Conservation (phyloP, 108 stramenopile genomes). For the Mediolabrus comicus region DNA sequence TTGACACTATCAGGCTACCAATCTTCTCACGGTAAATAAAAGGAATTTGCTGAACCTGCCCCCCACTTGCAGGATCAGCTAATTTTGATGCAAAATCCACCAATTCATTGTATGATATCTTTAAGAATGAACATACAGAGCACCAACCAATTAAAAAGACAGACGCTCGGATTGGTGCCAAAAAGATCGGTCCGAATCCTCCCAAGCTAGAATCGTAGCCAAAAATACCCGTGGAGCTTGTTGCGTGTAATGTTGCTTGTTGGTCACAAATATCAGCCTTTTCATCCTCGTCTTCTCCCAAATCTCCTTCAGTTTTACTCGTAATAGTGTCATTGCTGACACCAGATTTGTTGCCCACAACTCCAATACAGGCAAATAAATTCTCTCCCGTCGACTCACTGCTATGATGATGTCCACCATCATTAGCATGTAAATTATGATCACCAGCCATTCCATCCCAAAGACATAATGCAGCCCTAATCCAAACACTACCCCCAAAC, state of each 20-base stretch:
- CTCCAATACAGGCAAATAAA: constrained; percentile 42
- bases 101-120: constrained; percentile 21
- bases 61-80: not conserved
- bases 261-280: not conserved
- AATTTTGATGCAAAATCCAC: not conserved
- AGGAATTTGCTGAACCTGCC: not conserved
- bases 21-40: not conserved
- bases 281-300: not conserved
- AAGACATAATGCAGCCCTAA: constrained; percentile 12
- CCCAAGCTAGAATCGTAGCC: constrained; percentile 79
- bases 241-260: not conserved
- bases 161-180: constrained; percentile 39
- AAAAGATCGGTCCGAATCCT: constrained; percentile 57
- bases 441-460: constrained; percentile 10
- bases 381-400: constrained; percentile 24
- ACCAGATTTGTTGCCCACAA: not conserved
- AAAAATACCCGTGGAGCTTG: constrained; percentile 36
- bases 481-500: constrained; percentile 41
- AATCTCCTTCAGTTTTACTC: not conserved
- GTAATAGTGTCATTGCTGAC: not conserved
- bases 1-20: not conserved
- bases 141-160: constrained; percentile 39
- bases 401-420: not conserved
- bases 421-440: not conserved
- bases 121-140: constrained; percentile 32